phyloP scores from a whole-genome alignment of 1,139 yeast genomes.

The Pichia sp. region DNA sequence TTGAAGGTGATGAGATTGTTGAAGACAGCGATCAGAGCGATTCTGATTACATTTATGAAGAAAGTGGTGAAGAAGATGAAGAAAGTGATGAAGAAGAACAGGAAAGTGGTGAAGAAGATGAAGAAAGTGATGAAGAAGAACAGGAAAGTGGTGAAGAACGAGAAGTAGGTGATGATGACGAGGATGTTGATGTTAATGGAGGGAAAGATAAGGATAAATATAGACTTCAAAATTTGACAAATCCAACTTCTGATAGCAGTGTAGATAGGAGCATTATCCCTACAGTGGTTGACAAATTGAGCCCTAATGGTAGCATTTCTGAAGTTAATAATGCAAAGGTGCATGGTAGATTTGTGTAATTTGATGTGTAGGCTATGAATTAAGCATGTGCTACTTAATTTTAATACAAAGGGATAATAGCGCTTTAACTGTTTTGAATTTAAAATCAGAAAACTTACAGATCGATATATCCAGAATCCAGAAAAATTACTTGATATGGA shows the following conservation, averaged over 20 bases:
- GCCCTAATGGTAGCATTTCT: slow-evolving; percentile 5
- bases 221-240: too few relatives aligned
- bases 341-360: slow-evolving; percentile 6
- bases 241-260: too few relatives aligned
- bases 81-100: slow-evolving; percentile 5
- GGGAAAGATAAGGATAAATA: too few relatives aligned
- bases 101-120: slow-evolving; percentile 12
- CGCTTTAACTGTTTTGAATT: too few relatives aligned
- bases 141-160: slow-evolving; percentile 1
- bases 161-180: background rate
- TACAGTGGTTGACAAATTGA: too few relatives aligned
- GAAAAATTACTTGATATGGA: too few relatives aligned
- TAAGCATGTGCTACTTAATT: too few relatives aligned
- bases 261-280: too few relatives aligned
- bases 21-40: slow-evolving; percentile 12
- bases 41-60: slow-evolving; percentile 29
- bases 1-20: slow-evolving; percentile 27
- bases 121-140: slow-evolving; percentile 4
- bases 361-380: too few relatives aligned
- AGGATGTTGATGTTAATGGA: slow-evolving; percentile 12
- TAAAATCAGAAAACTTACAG: too few relatives aligned
- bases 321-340: slow-evolving; percentile 2
- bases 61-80: slow-evolving; percentile 22
- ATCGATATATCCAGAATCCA: too few relatives aligned
- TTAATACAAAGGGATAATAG: too few relatives aligned